A percentile compares a stretch with the other conserved stretches of the same genome.
phyloP scores from a whole-genome alignment of 2,329 filamentous ascomycete species.

The Ophiostoma piceae region DNA sequence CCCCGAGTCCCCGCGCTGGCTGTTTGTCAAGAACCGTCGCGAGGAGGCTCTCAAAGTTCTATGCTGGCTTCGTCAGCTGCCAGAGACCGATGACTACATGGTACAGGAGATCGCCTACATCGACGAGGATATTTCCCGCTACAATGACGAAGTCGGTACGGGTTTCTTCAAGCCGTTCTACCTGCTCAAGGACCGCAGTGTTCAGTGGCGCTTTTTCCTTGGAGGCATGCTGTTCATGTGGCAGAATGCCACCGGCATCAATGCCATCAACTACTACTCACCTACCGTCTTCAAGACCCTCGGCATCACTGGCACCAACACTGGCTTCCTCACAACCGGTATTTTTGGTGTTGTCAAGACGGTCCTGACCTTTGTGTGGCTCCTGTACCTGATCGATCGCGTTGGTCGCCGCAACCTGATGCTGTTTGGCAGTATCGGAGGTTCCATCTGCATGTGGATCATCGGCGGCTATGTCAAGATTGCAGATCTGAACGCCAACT shows the following conservation, averaged over 20 bases:
- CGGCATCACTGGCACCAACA: conserved; percentile 43
- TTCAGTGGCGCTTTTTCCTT: conserved; percentile 67
- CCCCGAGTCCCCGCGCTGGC: conserved; percentile 32
- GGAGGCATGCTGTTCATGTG: conserved; percentile 71
- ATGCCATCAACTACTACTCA: conserved; percentile 71
- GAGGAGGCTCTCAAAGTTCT: conserved; percentile 24
- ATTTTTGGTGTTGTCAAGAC: conserved; percentile 76
- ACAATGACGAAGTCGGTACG: conserved; percentile 56
- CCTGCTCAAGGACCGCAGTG: conserved; percentile 49
- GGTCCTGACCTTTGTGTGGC: conserved; percentile 60
- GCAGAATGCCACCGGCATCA: conserved; percentile 73
- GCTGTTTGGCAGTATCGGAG: conserved; percentile 52
- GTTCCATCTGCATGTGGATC: conserved; percentile 59
- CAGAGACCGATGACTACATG: conserved; percentile 57
- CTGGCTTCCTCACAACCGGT: conserved; percentile 57
- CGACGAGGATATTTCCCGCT: conserved; percentile 63
- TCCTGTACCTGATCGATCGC: conserved; percentile 63
- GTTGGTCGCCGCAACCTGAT: conserved; percentile 53
- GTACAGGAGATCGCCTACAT: conserved; percentile 67
- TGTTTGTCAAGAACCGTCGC: conserved; percentile 28
- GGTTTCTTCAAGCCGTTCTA: conserved; percentile 73
- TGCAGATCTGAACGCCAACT: conserved; percentile 37
- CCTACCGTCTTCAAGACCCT: conserved; percentile 60
- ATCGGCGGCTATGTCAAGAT: conserved; percentile 57
- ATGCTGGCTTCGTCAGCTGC: conserved; percentile 60